Evolutionary conservation across 768 basidiomycete species (phyloP).

Genomic region (Candolleomyces aberdarensis): DNA sequence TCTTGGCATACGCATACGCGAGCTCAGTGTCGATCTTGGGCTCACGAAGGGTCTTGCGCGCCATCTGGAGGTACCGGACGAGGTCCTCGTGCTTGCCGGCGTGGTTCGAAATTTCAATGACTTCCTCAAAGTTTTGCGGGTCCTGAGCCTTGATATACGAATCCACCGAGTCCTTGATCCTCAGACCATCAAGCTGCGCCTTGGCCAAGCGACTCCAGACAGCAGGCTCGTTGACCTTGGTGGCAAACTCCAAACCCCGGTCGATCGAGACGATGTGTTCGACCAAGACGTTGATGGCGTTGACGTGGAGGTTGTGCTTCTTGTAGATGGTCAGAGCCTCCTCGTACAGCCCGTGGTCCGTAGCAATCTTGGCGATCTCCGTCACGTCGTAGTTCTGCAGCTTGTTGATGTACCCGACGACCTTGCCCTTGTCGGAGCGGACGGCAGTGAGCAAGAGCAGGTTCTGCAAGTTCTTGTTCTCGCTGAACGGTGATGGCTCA

Average conservation of each 20-base stretch:
- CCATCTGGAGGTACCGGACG: conserved; percentile 97
- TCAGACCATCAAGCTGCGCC: conserved; percentile 95
- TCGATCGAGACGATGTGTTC: conserved; percentile 98
- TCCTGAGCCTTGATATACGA: conserved; percentile 99
- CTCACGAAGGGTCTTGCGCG: conserved; percentile 93
- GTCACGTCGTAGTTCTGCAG: conserved; percentile 91
- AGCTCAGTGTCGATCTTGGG: conserved; percentile 98
- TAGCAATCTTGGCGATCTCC: conserved; percentile 96
- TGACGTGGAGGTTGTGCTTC: conserved; percentile 93
- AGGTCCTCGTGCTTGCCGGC: conserved; percentile 94
- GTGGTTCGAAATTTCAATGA: conserved; percentile 92
- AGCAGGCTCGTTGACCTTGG: conserved; percentile 93
- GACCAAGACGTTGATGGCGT: conserved; percentile 96
- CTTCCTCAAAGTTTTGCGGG: conserved; percentile 89
- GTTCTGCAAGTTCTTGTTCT: conserved; percentile 96
- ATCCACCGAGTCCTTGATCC: conserved; percentile 97
- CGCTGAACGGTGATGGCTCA: conserved; percentile 95
- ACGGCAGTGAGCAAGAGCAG: conserved; percentile 93
- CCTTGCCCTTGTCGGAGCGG: conserved; percentile 97
- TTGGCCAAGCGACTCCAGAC: conserved; percentile 99
- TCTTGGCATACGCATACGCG: conserved; percentile 96
- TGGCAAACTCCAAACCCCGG: conserved; percentile 92
- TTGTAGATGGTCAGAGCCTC: conserved; percentile 97
- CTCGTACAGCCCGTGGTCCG: conserved; percentile 92
- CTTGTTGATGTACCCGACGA: conserved; percentile 97